Percentiles rank a stretch among this genome's conserved stretches.
These are phyloP conservation scores for Quambalaria eucalypti DNA, from an alignment of 1,284 basidiomycete species.

Conservation along the genomic window DNA sequence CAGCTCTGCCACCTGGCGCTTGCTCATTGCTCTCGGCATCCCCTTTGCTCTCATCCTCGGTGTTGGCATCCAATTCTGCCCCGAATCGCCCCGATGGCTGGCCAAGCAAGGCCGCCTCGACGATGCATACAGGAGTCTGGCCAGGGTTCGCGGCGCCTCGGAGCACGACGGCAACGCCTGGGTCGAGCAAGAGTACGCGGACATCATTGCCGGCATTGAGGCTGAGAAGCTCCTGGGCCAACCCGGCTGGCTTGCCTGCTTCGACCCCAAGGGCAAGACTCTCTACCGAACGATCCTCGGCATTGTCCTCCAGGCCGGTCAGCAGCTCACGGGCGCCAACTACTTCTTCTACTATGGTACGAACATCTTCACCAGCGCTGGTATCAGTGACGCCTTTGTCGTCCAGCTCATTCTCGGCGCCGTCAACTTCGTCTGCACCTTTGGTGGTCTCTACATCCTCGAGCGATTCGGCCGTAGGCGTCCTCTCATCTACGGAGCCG, in stretches of 20 bases:
- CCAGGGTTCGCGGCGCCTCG: conserved; percentile 54
- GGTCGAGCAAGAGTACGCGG: conserved; percentile 38
- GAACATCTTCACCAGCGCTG: conserved; percentile 62
- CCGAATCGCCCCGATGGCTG: conserved; percentile 65
- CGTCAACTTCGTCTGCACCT: conserved; percentile 56
- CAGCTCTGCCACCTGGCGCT: conserved; percentile 56
- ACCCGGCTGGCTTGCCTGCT: conserved; percentile 38
- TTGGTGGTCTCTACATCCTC: conserved; percentile 56
- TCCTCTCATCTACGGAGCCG: conserved; percentile 52
- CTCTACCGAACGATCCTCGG: conserved; percentile 48
- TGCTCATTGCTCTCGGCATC: conserved; percentile 62
- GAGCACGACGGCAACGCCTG: conserved; percentile 32
- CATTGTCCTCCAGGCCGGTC: conserved; percentile 62
- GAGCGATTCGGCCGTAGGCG: conserved; percentile 55
- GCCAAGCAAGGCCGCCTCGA: conserved; percentile 53
- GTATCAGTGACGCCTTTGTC: conserved; percentile 56
- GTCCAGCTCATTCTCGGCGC: conserved; percentile 58
- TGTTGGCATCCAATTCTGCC: conserved; percentile 65
- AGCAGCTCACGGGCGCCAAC: conserved; percentile 64
- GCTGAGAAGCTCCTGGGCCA: conserved; percentile 15
- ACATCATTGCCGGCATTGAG: conserved; percentile 33
- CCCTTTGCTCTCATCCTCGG: conserved; percentile 61
- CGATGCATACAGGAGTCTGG: conserved; percentile 55
- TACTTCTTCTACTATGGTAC: conserved; percentile 52
- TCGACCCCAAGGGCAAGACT: conserved; percentile 29